Percentiles rank a stretch among this genome's conserved stretches.
These are phyloP conservation scores for Aspergillus hortae DNA, from an alignment of 2,329 filamentous ascomycete genomes.

Conservation along the genomic window DNA sequence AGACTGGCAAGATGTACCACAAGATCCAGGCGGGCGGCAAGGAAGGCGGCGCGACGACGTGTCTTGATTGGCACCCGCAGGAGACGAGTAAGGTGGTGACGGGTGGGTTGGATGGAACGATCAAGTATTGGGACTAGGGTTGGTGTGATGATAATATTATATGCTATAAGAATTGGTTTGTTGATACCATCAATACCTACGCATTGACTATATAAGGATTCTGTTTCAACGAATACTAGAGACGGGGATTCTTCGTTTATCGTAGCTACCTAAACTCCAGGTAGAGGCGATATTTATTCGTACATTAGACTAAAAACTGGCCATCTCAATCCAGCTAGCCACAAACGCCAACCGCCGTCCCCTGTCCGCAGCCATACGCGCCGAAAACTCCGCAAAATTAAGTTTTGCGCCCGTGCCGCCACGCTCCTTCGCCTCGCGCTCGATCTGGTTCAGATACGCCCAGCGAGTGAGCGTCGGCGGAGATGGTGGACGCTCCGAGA, in stretches of 20 bases:
- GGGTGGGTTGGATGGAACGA: constrained; percentile 80
- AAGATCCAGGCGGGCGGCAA: constrained; percentile 72
- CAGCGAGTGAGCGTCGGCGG: constrained; percentile 43
- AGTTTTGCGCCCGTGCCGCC: constrained; percentile 75
- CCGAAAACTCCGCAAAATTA: constrained; percentile 74
- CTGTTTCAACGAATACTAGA: too few relatives aligned
- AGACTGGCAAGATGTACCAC: constrained; percentile 98
- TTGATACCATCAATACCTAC: background rate
- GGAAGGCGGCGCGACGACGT: constrained; percentile 76
- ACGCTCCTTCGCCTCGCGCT: constrained; percentile 64
- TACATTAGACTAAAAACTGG: constrained; percentile 49
- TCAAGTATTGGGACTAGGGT: constrained; percentile 86
- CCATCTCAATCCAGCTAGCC: constrained; percentile 83
- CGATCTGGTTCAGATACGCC: constrained; percentile 57
- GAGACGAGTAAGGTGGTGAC: constrained; percentile 93
- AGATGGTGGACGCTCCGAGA: constrained; percentile 16
- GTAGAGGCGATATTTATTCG: background rate
- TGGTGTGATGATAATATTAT: background rate
- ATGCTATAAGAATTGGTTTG: background rate
- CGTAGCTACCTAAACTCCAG: too few relatives aligned
- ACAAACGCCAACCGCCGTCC: constrained; percentile 73
- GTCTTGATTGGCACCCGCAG: constrained; percentile 93
- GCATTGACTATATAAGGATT: background rate
- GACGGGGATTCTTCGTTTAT: too few relatives aligned
- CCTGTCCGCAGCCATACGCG: constrained; percentile 66